Evolutionary conservation across 768 basidiomycete species (phyloP).

Genomic region (Hebeloma cylindrosporum): DNA sequence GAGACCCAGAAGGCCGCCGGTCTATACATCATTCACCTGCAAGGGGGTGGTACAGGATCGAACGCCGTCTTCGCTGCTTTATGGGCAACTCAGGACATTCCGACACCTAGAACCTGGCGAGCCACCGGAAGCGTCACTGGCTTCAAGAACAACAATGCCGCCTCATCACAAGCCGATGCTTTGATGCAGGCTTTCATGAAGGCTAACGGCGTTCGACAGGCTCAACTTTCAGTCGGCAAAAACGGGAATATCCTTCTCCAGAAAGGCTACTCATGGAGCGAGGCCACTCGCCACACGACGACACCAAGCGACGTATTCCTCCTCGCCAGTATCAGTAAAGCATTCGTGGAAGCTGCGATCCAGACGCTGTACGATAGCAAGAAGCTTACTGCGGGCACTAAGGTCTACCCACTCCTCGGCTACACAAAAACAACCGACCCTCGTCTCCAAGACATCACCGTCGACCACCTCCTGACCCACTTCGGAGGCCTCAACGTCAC

Average conservation of each 20-base stretch:
- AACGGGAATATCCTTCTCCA: slow-evolving; percentile 6
- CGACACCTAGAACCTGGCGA: slow-evolving; percentile 2
- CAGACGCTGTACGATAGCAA: slow-evolving; percentile 7
- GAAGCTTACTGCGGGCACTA: neutral
- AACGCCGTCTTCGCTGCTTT: slow-evolving; percentile 7
- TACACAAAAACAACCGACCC: slow-evolving; percentile 3
- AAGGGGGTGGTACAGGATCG: slow-evolving; percentile 5
- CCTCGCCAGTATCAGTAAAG: slow-evolving; percentile 5
- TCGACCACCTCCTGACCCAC: slow-evolving; percentile 5
- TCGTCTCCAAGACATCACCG: slow-evolving; percentile 4
- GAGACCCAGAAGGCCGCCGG: slow-evolving; percentile 3
- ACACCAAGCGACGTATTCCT: slow-evolving; percentile 5
- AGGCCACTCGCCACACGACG: slow-evolving; percentile 2
- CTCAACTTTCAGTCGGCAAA: neutral
- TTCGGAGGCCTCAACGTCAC: slow-evolving; percentile 5
- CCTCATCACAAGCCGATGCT: neutral
- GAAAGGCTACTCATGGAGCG: slow-evolving; percentile 1
- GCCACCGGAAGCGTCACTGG: slow-evolving; percentile 6
- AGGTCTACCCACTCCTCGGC: slow-evolving; percentile 5
- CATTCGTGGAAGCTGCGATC: slow-evolving; percentile 3
- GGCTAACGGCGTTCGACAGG: slow-evolving; percentile 4
- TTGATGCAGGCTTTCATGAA: slow-evolving; percentile 6
- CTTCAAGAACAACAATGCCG: slow-evolving; percentile 7
- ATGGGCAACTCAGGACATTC: slow-evolving; percentile 5
- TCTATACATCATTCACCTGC: slow-evolving; percentile 3